Evolutionary conservation across 148 eudicot genomes (phyloP), one percentile per base, ranked within the genome.

Genomic region (Vaccinium darrowii): DNA sequence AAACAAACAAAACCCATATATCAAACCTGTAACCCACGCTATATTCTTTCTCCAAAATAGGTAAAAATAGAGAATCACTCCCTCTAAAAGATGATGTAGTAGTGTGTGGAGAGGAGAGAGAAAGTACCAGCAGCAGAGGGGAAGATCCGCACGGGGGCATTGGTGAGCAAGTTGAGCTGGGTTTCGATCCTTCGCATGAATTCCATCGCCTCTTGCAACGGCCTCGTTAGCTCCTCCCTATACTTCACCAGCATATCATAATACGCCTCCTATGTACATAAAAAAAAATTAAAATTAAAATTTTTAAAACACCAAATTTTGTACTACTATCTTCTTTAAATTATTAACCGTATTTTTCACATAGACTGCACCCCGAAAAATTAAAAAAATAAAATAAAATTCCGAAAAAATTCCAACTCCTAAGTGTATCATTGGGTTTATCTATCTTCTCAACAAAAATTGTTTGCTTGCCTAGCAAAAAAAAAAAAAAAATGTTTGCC

Each of bases 151-250:
- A 82, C 87, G 12, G 93, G 91, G 71, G 88, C 89, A 88, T 89
- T 93, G 79, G 88, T 88, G 8, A 96, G 90, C 73, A 92, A 83
- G 83, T 89, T 92, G 23, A 96, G 95, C 79, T 96, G 99, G 8
- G 95, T 81, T 90, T 96, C 99, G 27, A 94, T 91, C 80, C 90
- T 85, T 57, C 92, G 85, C 97, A 96, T 93, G 93, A 96, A 96
- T 19, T 96, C 99, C 95, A 92, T 94, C 25, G 99, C 99, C 87
- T 96, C 99, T 87, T 93, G 94, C 5, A 96, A 90, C 5, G 99
- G 99, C 87, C 96, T 91, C 33, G 96, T 89, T 30, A 96, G 82
- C 83, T 96, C 99, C 85, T 94, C 97, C 39, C 93, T 86, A 69
- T 96, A 96, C 84, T 96, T 96, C 75, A 93, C 94, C 85, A 96